Percentiles rank a stretch among this genome's conserved stretches.
Evolutionary conservation across 192 early-diverging fungal species (phyloP).

Genomic region (Coemansia sp.): DNA sequence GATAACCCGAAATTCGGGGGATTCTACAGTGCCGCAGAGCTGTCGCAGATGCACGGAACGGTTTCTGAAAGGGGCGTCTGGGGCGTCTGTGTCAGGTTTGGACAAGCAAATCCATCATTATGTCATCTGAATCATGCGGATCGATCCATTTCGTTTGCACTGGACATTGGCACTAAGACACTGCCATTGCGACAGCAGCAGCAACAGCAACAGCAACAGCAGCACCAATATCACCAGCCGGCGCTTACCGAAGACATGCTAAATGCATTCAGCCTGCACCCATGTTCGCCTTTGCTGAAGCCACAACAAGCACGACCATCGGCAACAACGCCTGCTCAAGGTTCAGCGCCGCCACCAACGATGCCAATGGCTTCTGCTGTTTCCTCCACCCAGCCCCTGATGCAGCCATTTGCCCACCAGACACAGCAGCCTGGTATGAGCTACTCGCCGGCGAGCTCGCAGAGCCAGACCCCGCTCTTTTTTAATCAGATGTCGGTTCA

Average conservation of each 20-base stretch:
- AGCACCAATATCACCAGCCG: slow-evolving; percentile 23
- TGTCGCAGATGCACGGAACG: slow-evolving; percentile 41
- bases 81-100: slow-evolving; percentile 24
- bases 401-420: slow-evolving; percentile 23
- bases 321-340: background rate
- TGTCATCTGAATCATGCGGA: slow-evolving; percentile 30
- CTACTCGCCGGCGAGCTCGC: slow-evolving; percentile 17
- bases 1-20: slow-evolving; percentile 20
- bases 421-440: slow-evolving; percentile 12
- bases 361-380: background rate
- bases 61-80: slow-evolving; percentile 32
- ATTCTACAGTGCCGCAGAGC: slow-evolving; percentile 30
- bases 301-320: slow-evolving; percentile 12
- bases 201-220: slow-evolving; percentile 12
- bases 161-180: background rate
- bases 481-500: slow-evolving; percentile 8
- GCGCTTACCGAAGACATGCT: slow-evolving; percentile 35
- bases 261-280: slow-evolving; percentile 31
- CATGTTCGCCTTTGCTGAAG: slow-evolving; percentile 31
- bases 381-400: background rate
- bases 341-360: background rate
- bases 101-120: slow-evolving; percentile 8
- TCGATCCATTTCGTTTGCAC: slow-evolving; percentile 31
- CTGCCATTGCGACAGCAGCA: slow-evolving; percentile 20
- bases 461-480: slow-evolving; percentile 24